Percentiles rank a stretch among this genome's conserved stretches.
Conservation (phyloP, 306 rosid genomes). For the Senna siamea region DNA sequence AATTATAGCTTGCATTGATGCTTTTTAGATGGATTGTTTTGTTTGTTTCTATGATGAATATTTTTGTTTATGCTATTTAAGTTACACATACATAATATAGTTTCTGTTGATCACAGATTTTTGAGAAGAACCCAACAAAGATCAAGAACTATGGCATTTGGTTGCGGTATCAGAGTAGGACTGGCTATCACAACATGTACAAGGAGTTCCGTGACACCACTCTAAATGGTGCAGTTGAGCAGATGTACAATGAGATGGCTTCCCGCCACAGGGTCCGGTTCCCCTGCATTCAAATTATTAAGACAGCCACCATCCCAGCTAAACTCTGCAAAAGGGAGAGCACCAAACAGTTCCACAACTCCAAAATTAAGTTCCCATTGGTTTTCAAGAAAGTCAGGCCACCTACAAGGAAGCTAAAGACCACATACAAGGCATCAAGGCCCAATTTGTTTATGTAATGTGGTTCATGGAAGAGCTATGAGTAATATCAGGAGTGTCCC, state of each 20-base stretch:
- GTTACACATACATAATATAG: not conserved
- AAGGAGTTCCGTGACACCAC: conserved; percentile 94
- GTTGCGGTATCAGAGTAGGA: conserved; percentile 89
- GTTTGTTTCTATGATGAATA: not conserved
- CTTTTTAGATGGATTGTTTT: not conserved
- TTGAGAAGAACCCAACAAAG: conserved; percentile 87
- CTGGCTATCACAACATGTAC: conserved; percentile 94
- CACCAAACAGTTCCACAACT: conserved; percentile 85
- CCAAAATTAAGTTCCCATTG: conserved; percentile 91
- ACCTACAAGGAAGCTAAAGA: conserved; percentile 84
- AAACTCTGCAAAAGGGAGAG: conserved; percentile 94
- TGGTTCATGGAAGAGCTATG: conserved; percentile 37
- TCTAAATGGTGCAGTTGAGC: conserved; percentile 78
- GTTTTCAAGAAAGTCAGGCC: conserved; percentile 83
- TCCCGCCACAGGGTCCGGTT: conserved; percentile 88
- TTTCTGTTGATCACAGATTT: conserved; percentile 55
- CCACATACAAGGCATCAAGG: conserved; percentile 86
- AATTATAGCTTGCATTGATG: not conserved
- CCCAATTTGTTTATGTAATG: conserved; percentile 88
- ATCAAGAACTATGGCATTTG: conserved; percentile 87
- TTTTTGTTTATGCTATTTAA: not conserved
- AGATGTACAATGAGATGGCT: conserved; percentile 87
- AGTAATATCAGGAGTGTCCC: not conserved
- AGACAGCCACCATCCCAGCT: conserved; percentile 82
- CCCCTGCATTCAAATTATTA: conserved; percentile 89